phyloP scores from a whole-genome alignment of 2,329 filamentous ascomycete genomes.

The Sarocladiaceae sp. region DNA sequence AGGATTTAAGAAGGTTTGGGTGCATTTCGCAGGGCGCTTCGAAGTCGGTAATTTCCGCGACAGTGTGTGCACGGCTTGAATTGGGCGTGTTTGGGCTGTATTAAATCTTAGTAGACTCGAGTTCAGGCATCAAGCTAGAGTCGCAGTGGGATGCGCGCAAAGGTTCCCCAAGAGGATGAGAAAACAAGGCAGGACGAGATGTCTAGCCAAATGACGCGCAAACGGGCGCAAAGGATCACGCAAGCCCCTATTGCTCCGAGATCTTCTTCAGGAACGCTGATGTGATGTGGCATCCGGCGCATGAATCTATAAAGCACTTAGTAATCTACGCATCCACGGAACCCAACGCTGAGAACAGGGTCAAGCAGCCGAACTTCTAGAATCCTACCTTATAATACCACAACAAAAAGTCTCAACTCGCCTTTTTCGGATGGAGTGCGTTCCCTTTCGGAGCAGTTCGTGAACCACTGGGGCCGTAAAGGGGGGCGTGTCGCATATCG shows the following conservation, averaged over 20 bases:
- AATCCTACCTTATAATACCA: conserved; percentile 1
- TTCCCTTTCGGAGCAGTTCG: conserved; percentile 1
- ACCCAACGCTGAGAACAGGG: too few relatives aligned
- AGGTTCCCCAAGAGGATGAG: too few relatives aligned
- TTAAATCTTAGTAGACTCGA: too few relatives aligned
- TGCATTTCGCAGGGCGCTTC: background rate
- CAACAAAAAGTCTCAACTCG: background rate
- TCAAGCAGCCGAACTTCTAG: background rate
- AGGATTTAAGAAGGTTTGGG: background rate
- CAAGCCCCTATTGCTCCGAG: background rate
- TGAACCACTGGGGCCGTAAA: conserved; percentile 5
- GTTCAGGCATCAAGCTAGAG: too few relatives aligned
- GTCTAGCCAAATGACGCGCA: too few relatives aligned
- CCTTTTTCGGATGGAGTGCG: background rate
- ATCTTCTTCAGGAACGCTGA: too few relatives aligned
- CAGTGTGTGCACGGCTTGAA: too few relatives aligned
- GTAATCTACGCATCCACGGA: background rate
- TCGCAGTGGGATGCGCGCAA: too few relatives aligned
- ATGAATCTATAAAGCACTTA: background rate
- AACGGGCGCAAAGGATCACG: background rate
- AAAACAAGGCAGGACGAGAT: too few relatives aligned
- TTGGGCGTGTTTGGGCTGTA: too few relatives aligned
- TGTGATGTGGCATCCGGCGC: background rate
- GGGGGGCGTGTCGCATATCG: background rate
- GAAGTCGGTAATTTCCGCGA: background rate